Evolutionary conservation across 2,329 filamentous ascomycete species (phyloP).

Genomic region (Ascochyta koolunga): DNA sequence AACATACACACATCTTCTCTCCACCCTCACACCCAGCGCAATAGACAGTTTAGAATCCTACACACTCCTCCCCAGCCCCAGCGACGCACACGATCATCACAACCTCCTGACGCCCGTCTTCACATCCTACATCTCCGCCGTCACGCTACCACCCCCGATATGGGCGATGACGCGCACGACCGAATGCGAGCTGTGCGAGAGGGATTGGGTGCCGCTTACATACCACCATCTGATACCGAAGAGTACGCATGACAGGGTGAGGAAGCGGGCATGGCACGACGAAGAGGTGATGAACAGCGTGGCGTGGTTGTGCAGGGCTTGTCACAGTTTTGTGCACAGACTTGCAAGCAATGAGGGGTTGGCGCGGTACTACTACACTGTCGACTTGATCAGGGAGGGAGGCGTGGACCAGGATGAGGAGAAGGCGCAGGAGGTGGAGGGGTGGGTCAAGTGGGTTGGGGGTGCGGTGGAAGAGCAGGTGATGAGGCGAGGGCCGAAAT

Average conservation of each 20-base stretch:
- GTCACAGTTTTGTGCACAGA: conserved; percentile 81
- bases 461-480: conserved; percentile 69
- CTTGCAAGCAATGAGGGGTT: conserved; percentile 78
- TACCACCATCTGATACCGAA: conserved; percentile 90
- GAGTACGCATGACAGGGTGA: conserved; percentile 74
- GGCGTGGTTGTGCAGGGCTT: conserved; percentile 84
- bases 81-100: conserved; percentile 47
- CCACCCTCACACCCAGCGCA: conserved; percentile 64
- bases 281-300: conserved; percentile 78
- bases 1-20: conserved; percentile 56
- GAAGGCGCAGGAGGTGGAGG: conserved; percentile 72
- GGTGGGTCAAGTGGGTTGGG: conserved; percentile 75
- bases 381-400: conserved; percentile 71
- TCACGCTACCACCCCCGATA: conserved; percentile 67
- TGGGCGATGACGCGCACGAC: conserved; percentile 62
- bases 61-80: conserved; percentile 59
- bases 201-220: conserved; percentile 75
- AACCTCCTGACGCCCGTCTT: conserved; percentile 69
- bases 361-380: conserved; percentile 73
- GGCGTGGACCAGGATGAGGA: conserved; percentile 70
- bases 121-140: conserved; percentile 64
- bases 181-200: conserved; percentile 75
- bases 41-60: conserved; percentile 73
- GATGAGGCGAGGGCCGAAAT: too few relatives aligned
- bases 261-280: conserved; percentile 80